A percentile compares a stretch with the other conserved stretches of the same genome.
These are phyloP conservation scores for Verticillium albo-atrum DNA, from an alignment of 2,329 filamentous ascomycete species.

Conservation along the genomic window DNA sequence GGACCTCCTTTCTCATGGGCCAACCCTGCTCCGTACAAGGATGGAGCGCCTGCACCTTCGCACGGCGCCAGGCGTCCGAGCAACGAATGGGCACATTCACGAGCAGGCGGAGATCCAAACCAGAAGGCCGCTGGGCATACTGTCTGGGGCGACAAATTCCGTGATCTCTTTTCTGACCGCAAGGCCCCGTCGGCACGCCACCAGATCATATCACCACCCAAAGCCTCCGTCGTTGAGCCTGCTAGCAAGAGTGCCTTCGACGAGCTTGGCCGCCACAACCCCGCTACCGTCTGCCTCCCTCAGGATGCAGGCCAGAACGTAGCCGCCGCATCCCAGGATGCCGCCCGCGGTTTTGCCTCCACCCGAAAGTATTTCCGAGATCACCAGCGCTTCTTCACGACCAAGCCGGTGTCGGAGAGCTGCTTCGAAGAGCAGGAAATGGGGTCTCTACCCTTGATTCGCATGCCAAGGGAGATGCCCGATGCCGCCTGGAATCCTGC, in stretches of 20 bases:
- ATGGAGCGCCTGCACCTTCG: slow-evolving; percentile 16
- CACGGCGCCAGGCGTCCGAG: background rate
- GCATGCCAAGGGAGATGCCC: slow-evolving; percentile 59
- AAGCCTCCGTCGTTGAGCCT: slow-evolving; percentile 59
- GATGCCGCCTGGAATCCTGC: slow-evolving; percentile 60
- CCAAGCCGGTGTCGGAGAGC: slow-evolving; percentile 70
- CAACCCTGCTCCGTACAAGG: slow-evolving; percentile 25
- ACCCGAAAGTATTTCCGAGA: background rate
- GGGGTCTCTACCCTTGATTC: slow-evolving; percentile 69
- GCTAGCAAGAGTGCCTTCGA: slow-evolving; percentile 65
- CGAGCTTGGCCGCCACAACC: slow-evolving; percentile 38
- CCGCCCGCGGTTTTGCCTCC: background rate
- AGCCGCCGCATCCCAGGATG: background rate
- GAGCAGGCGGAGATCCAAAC: background rate
- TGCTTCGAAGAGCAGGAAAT: slow-evolving; percentile 80
- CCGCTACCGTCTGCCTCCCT: slow-evolving; percentile 69
- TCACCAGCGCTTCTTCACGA: slow-evolving; percentile 32
- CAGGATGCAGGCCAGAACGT: slow-evolving; percentile 2
- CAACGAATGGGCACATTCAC: background rate
- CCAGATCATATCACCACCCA: slow-evolving; percentile 37
- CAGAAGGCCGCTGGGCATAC: background rate
- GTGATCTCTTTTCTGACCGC: slow-evolving; percentile 67
- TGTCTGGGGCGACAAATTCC: slow-evolving; percentile 40
- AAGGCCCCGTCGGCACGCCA: slow-evolving; percentile 38
- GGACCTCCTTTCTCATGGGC: slow-evolving; percentile 29